Evolutionary conservation across 257 asterid species (phyloP).

Genomic region (Plectranthus barbatus): DNA sequence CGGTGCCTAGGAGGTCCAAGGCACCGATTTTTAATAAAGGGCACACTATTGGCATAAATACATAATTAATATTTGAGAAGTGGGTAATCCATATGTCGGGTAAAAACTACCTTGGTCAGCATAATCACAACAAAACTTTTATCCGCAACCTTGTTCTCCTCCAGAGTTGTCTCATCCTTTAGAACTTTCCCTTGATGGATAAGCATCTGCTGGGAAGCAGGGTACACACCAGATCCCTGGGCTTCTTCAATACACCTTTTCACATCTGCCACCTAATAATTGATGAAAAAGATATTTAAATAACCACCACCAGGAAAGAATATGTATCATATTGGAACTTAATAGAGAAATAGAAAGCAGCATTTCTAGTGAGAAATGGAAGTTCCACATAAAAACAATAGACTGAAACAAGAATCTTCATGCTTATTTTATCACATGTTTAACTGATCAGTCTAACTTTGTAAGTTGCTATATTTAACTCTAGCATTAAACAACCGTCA

Average conservation of each 20-base stretch:
- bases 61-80: constrained; percentile 6
- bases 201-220: constrained; percentile 75
- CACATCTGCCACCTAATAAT: constrained; percentile 62
- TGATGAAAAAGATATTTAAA: constrained; percentile 3
- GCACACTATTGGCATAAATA: too few species aligned
- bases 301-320: not conserved
- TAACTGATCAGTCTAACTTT: not conserved
- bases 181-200: constrained; percentile 94
- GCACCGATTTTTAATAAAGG: too few species aligned
- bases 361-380: not conserved
- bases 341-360: not conserved
- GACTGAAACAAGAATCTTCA: too few species aligned
- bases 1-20: too few species aligned
- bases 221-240: constrained; percentile 71
- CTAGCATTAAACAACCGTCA: too few species aligned
- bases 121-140: constrained; percentile 71
- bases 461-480: not conserved
- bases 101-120: constrained; percentile 60
- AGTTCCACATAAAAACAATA: too few species aligned
- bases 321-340: not conserved
- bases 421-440: not conserved
- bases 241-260: constrained; percentile 59
- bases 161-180: constrained; percentile 66
- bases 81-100: not conserved
- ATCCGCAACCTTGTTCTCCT: constrained; percentile 75